Conservation (phyloP, 805 yeast genomes). For the Tetrapisispora phaffii region DNA sequence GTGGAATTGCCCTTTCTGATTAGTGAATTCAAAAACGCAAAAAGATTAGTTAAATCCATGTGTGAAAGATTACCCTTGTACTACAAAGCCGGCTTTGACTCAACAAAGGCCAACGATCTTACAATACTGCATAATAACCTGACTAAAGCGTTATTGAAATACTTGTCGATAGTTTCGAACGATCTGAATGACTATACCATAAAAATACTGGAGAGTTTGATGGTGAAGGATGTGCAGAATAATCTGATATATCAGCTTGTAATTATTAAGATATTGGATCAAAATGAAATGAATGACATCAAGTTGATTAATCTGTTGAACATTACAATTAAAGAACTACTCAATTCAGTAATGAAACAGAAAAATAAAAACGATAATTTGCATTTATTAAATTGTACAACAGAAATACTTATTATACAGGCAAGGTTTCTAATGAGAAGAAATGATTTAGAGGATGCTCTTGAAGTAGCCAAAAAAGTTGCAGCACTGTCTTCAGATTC, state of each 20-base stretch:
- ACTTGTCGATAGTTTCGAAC: constrained; percentile 15
- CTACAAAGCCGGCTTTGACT: constrained; percentile 36
- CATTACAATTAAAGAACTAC: constrained; percentile 13
- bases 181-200: constrained; percentile 16
- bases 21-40: constrained; percentile 3
- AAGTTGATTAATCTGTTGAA: constrained; percentile 16
- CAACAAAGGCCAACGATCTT: constrained; percentile 24
- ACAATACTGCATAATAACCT: constrained; percentile 39
- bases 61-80: constrained; percentile 41
- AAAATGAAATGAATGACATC: constrained; percentile 16
- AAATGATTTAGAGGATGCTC: constrained; percentile 20
- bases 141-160: constrained; percentile 37
- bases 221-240: constrained; percentile 12
- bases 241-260: constrained; percentile 20
- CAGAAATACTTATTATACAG: constrained; percentile 23
- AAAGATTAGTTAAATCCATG: constrained; percentile 32
- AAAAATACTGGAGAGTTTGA: constrained; percentile 10
- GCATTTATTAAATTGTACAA: constrained; percentile 18
- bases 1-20: constrained; percentile 39
- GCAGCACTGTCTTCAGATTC: constrained; percentile 25
- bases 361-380: constrained; percentile 1
- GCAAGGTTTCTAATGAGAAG: constrained; percentile 18
- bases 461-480: constrained; percentile 17
- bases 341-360: not conserved
- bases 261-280: constrained; percentile 17